Percentiles rank a stretch among this genome's conserved stretches.
Conservation (phyloP, 177 flowering plant genomes). For the Tripterygium wilfordii region DNA sequence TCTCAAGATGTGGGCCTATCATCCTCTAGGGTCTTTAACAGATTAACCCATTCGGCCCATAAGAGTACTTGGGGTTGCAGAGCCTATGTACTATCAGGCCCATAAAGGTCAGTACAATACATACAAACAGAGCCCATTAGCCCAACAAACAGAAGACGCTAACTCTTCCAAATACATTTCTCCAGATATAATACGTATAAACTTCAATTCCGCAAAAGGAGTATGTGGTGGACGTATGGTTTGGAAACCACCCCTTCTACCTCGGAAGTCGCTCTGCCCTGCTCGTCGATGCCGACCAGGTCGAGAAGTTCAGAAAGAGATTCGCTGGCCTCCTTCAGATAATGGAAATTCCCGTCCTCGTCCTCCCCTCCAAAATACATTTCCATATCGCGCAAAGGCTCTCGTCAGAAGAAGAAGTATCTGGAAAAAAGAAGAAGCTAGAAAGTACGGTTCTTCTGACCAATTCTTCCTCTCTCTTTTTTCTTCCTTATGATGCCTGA, state of each 20-base stretch:
- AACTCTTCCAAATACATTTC: conserved; percentile 39
- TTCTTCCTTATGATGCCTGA: too few relatives aligned
- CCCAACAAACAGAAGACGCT: conserved; percentile 39
- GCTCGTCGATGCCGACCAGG: conserved; percentile 67
- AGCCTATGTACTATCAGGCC: too few relatives aligned
- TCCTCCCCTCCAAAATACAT: conserved; percentile 55
- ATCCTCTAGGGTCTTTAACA: too few relatives aligned
- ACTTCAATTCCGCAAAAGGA: conserved; percentile 86
- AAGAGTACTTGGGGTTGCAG: too few relatives aligned
- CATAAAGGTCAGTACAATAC: too few relatives aligned
- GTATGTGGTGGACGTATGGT: conserved; percentile 93
- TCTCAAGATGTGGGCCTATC: too few relatives aligned
- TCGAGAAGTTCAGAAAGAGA: conserved; percentile 82
- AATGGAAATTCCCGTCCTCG: conserved; percentile 77
- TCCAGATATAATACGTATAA: conserved; percentile 30
- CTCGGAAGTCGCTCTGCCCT: conserved; percentile 59
- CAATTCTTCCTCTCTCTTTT: too few relatives aligned
- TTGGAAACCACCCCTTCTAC: conserved; percentile 92
- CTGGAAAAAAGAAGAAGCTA: conserved; percentile 68
- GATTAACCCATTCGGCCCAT: too few relatives aligned
- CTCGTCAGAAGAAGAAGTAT: too few relatives aligned
- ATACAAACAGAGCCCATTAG: too few relatives aligned
- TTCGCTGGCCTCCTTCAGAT: conserved; percentile 41
- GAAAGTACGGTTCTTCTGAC: too few relatives aligned
- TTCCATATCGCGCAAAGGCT: too few relatives aligned